Evolutionary conservation across 2,329 filamentous ascomycete species (phyloP), one percentile per base, ranked within the genome.

Genomic region (Arthroderma sp.): DNA sequence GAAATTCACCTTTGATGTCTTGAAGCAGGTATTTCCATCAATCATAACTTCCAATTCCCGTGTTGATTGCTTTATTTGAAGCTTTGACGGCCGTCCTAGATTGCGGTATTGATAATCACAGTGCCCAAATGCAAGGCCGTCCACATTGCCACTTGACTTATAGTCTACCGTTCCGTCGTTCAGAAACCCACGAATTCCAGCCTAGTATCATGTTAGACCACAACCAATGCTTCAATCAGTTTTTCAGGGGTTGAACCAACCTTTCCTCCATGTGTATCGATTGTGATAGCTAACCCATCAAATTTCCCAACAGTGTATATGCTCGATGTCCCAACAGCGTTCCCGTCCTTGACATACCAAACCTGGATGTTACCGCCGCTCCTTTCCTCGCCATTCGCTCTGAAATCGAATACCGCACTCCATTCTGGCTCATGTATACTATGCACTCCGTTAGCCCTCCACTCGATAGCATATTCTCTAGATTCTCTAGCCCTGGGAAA

Each of bases 81-180:
- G 73, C 66, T 87, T 82, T 51, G 88, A 90, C 15, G 90, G 86
- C 4, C 87, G 82, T 17, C 93, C 93, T 21, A 94, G 79, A 73
- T 98, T 98, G 64, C 93, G 87, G 77, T 96, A 98, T 49, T 82
- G 73, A 70, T 93, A 93, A 66, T 85, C 81, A 77, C 93, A 98
- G 73, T 95, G 89, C 13, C 90, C 93, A 70, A 98, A 98, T 15
- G 91, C 87, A 55, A 96, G 79, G 64, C 81, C 84, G 73, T 96
- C 91, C 15, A 95, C 83, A 65, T 82, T 85, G 63, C 83, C 79
- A 64, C 91, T 86, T 58, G 79, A 78, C 67, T 83, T 84, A 77
- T 85, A 96, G 70, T 95, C 88, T 63, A 81, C 84, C 38, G 77
- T 81, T 53, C 91, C 91, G 70, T 97, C 93, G 74, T 97, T 98